Evolutionary conservation across 768 basidiomycete genomes (phyloP).

Genomic region (Lactarius vividus): DNA sequence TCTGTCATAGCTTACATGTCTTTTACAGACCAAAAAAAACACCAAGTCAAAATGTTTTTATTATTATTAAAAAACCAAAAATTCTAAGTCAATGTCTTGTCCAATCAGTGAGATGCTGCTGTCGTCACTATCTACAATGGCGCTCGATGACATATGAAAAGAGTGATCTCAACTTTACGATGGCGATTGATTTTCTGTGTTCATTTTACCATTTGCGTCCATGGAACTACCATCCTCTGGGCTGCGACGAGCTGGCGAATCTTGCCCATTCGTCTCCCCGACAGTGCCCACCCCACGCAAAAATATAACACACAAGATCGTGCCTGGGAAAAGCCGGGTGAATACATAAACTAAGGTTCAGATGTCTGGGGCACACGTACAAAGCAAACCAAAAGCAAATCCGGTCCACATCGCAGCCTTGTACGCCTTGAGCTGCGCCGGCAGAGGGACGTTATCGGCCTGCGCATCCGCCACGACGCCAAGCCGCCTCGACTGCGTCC

Average conservation of each 20-base stretch:
- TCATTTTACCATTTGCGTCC: neutral
- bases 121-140: neutral
- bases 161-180: neutral
- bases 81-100: neutral
- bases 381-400: slow-evolving; percentile 59
- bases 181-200: neutral
- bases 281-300: slow-evolving; percentile 43
- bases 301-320: slow-evolving; percentile 17
- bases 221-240: neutral
- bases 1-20: too few relatives aligned
- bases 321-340: slow-evolving; percentile 11
- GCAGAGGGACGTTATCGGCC: slow-evolving; percentile 34
- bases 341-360: neutral
- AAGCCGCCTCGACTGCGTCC: slow-evolving; percentile 33
- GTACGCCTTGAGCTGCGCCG: slow-evolving; percentile 52
- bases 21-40: too few relatives aligned
- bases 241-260: neutral
- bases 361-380: slow-evolving; percentile 37
- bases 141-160: neutral
- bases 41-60: too few relatives aligned
- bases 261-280: slow-evolving; percentile 31
- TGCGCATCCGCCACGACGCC: slow-evolving; percentile 36
- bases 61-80: too few relatives aligned
- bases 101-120: neutral
- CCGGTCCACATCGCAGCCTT: slow-evolving; percentile 63